These are phyloP conservation scores for Lepidium aucheri DNA, from an alignment of 345 rosid genomes.

Conservation along the genomic window DNA sequence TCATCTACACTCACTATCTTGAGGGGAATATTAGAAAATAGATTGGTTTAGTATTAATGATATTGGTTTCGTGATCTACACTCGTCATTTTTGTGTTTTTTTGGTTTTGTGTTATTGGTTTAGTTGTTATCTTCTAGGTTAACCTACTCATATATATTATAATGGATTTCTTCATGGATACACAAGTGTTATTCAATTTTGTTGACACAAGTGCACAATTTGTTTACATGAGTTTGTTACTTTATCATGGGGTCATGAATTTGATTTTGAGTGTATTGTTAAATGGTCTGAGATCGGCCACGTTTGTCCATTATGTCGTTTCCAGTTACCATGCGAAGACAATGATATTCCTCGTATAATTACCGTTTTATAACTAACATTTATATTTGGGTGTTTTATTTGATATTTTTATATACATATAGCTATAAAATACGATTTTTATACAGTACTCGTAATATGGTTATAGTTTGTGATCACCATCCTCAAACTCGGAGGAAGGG, in stretches of 20 bases:
- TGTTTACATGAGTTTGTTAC: background rate
- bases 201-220: slow-evolving; percentile 12
- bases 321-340: slow-evolving; percentile 4
- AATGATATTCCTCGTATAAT: background rate
- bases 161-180: no score
- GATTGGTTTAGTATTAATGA: no score
- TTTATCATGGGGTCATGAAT: slow-evolving; percentile 20
- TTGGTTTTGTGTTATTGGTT: no score
- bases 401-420: background rate
- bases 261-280: slow-evolving; percentile 1
- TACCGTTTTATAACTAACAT: background rate
- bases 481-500: no score
- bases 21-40: no score
- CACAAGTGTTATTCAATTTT: no score
- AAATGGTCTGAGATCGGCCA: background rate
- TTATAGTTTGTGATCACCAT: no score
- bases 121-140: no score
- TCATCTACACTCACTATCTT: no score
- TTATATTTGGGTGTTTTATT: background rate
- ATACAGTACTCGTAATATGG: background rate
- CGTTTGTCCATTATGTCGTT: slow-evolving; percentile 22
- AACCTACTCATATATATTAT: no score
- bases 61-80: no score
- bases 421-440: background rate
- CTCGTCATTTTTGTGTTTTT: no score